A percentile compares a stretch with the other conserved stretches of the same genome.
phyloP scores from a whole-genome alignment of 2,329 filamentous ascomycete species.

The Orbilia quercus region DNA sequence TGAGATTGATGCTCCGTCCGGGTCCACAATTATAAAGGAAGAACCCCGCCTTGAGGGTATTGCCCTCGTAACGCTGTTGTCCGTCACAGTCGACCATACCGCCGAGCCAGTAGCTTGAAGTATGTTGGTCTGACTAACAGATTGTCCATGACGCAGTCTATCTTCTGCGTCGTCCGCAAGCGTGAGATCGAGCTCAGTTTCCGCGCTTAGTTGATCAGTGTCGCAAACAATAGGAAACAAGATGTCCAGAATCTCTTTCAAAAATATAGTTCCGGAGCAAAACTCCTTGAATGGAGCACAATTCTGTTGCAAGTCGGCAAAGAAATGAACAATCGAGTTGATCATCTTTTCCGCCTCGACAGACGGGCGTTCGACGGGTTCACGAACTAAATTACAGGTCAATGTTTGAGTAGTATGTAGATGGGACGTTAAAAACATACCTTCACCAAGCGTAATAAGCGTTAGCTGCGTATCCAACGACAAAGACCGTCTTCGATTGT shows the following conservation, averaged over 20 bases:
- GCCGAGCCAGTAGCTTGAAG: constrained; percentile 53
- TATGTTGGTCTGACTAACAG: constrained; percentile 65
- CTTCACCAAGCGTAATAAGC: constrained; percentile 51
- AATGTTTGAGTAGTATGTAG: constrained; percentile 9
- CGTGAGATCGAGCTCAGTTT: constrained; percentile 84
- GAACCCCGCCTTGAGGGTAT: constrained; percentile 72
- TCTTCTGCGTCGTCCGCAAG: constrained; percentile 79
- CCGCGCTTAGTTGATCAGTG: constrained; percentile 81
- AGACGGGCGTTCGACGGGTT: constrained; percentile 32
- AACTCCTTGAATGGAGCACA: constrained; percentile 86
- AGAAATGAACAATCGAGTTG: constrained; percentile 80
- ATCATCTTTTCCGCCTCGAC: constrained; percentile 74
- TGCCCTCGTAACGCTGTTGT: constrained; percentile 43
- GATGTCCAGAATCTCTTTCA: constrained; percentile 80
- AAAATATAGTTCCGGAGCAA: constrained; percentile 80
- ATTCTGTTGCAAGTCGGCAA: constrained; percentile 80
- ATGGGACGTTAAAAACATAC: constrained; percentile 15
- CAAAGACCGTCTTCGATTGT: constrained; percentile 56
- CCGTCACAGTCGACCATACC: constrained; percentile 53
- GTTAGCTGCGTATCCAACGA: constrained; percentile 58
- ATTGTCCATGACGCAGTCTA: constrained; percentile 69
- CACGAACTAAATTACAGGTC: constrained; percentile 25
- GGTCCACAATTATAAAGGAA: constrained; percentile 82
- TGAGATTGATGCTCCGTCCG: constrained; percentile 26
- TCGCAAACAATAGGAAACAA: constrained; percentile 90